phyloP scores from a whole-genome alignment of 768 basidiomycete species.

The Phlegmacium glaucopus region DNA sequence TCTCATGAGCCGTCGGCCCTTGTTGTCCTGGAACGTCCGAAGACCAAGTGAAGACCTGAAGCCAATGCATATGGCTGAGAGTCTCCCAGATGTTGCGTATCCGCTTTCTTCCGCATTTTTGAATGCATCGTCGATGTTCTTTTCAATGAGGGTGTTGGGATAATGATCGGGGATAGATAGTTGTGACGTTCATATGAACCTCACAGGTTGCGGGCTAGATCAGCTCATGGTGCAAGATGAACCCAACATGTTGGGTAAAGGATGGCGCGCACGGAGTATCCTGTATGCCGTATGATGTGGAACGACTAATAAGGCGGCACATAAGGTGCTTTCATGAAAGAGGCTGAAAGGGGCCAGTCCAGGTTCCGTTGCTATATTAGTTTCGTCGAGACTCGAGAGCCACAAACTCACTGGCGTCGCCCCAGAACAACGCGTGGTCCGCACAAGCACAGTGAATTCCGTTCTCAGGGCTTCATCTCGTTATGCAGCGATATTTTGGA shows the following conservation, averaged over 20 bases:
- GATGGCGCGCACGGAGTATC: conserved; percentile 39
- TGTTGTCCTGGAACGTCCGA: conserved; percentile 20
- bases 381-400: no score
- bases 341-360: no score
- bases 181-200: conserved; percentile 42
- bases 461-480: no score
- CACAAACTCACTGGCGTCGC: no score
- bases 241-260: conserved; percentile 42
- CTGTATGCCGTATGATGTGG: conserved; percentile 52
- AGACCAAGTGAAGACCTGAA: conserved; percentile 43
- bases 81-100: conserved; percentile 39
- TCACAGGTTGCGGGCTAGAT: conserved; percentile 44
- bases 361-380: no score
- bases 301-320: conserved; percentile 34
- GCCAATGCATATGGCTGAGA: conserved; percentile 37
- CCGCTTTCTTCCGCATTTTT: conserved; percentile 30
- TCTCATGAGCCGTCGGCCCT: conserved; percentile 37
- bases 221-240: conserved; percentile 46
- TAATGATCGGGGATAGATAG: conserved; percentile 36
- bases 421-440: no score
- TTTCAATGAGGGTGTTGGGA: conserved; percentile 35
- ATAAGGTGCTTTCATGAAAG: no score
- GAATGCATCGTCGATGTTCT: conserved; percentile 15
- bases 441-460: no score
- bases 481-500: no score